Percentiles rank a stretch among this genome's conserved stretches.
Conservation (phyloP, 345 rosid genomes). For the Ceriops decandra region DNA sequence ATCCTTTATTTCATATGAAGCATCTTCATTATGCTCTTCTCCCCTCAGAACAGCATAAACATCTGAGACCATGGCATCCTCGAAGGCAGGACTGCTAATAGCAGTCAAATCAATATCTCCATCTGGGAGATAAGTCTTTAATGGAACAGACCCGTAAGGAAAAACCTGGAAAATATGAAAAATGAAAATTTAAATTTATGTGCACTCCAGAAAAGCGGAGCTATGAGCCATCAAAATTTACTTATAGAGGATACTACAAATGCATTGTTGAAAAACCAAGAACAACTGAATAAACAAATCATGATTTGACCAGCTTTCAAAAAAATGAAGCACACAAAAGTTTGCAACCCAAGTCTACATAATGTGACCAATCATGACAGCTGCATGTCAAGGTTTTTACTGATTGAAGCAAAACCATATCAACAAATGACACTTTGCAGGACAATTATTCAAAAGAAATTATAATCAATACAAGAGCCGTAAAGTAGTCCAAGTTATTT, state of each 20-base stretch:
- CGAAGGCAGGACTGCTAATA: slow-evolving; percentile 48
- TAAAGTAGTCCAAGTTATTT: too few relatives aligned
- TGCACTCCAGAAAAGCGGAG: neutral
- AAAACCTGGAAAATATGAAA: slow-evolving; percentile 43
- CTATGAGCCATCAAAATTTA: neutral
- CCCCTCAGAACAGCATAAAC: slow-evolving; percentile 45
- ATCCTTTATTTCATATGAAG: slow-evolving; percentile 52
- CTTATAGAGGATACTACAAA: too few relatives aligned
- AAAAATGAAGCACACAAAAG: too few relatives aligned
- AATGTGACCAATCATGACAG: too few relatives aligned
- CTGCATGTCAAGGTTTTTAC: too few relatives aligned
- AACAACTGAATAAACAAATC: neutral
- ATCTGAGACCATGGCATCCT: slow-evolving; percentile 48
- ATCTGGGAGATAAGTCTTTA: slow-evolving; percentile 85
- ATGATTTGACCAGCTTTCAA: too few relatives aligned
- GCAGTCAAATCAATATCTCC: slow-evolving; percentile 92
- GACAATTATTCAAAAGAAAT: too few relatives aligned
- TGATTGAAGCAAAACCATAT: too few relatives aligned
- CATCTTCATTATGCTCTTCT: slow-evolving; percentile 37
- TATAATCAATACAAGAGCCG: too few relatives aligned
- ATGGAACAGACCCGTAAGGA: slow-evolving; percentile 43
- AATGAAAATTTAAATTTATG: neutral
- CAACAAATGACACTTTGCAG: too few relatives aligned
- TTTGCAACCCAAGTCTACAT: too few relatives aligned
- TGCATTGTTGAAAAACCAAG: too few relatives aligned